Evolutionary conservation across 257 asterid species (phyloP), one percentile per base, ranked within the genome.

Genomic region (Solanum bulbocastanum): DNA sequence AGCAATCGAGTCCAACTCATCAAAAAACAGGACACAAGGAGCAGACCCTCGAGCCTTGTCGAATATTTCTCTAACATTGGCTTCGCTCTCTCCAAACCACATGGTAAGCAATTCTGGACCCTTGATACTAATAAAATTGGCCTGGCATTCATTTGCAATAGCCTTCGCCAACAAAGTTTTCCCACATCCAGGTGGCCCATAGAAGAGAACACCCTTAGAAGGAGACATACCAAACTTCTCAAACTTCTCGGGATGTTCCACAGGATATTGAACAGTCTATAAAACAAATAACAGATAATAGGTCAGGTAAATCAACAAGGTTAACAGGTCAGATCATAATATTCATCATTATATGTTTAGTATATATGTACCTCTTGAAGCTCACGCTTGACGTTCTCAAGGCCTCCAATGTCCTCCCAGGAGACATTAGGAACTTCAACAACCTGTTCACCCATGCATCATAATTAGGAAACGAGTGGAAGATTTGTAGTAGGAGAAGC

Each of bases 81-180:
- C 98, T 90, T 96, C 99, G 68, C 99, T 96, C 92, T 96, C 99
- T 86, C 99, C 99, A 73, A 96, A 96, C 99, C 99, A 96, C 99
- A 95, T 95, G 44, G 99, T 96, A 52, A 96, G 96, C 91, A 95
- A 75, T 88, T 96, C 99, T 18, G 99, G 99, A 72, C 99, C 99
- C 91, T 95, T 96, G 75, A 96, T 87, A 82, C 99, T 96, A 79
- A 96, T 96, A 56, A 96, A 96, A 90, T 96, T 96, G 5, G 99
- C 99, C 86, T 96, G 99, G 33, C 99, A 96, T 90, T 96, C 99
- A 23, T 94, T 96, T 20, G 98, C 99, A 88, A 96, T 96, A 46
- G 99, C 99, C 91, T 96, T 96, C 74, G 99, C 99, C 37, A 96
- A 92, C 85, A 96, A 76, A 62, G 99, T 96, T 87, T 96, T 96